Evolutionary conservation across 2,329 filamentous ascomycete species (phyloP).

Genomic region (Tolypocladium nubicola): DNA sequence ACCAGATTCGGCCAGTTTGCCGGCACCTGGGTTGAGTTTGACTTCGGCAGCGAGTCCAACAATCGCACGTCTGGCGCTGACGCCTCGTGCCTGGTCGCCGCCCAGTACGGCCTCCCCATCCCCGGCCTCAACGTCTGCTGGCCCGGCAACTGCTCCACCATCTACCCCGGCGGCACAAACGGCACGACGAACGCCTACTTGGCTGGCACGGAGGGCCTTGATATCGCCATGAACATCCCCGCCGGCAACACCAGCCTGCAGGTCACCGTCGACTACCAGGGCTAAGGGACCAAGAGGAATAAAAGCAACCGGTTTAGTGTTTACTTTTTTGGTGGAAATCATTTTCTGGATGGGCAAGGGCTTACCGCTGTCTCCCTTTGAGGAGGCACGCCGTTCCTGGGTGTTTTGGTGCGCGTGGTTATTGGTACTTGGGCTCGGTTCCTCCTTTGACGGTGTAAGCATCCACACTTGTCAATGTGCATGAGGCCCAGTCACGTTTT

Average conservation of each 20-base stretch:
- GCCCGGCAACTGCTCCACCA: constrained; percentile 29
- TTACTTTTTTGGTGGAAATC: not conserved
- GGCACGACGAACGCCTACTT: constrained; percentile 31
- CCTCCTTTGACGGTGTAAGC: not conserved
- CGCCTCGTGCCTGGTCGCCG: constrained; percentile 36
- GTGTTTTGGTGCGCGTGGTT: constrained; percentile 7
- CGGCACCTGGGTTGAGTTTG: constrained; percentile 39
- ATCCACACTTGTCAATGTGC: not conserved
- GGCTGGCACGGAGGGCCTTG: constrained; percentile 24
- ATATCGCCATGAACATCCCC: too few relatives aligned
- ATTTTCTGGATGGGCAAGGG: not conserved
- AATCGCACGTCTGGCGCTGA: constrained; percentile 39
- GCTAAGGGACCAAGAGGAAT: not conserved
- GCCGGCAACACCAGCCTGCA: constrained; percentile 15
- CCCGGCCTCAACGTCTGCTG: constrained; percentile 27
- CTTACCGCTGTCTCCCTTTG: not conserved
- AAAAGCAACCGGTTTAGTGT: not conserved
- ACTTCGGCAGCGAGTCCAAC: constrained; percentile 35
- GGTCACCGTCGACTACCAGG: constrained; percentile 20
- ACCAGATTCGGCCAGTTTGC: constrained; percentile 30
- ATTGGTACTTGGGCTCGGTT: not conserved
- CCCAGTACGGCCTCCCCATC: constrained; percentile 17
- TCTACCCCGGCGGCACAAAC: constrained; percentile 23
- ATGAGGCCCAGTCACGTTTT: not conserved
- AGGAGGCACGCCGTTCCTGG: constrained; percentile 1